Base-by-base conservation (phyloP, 352 stramenopile genomes). In the Globisporangium barbulae region DNA sequence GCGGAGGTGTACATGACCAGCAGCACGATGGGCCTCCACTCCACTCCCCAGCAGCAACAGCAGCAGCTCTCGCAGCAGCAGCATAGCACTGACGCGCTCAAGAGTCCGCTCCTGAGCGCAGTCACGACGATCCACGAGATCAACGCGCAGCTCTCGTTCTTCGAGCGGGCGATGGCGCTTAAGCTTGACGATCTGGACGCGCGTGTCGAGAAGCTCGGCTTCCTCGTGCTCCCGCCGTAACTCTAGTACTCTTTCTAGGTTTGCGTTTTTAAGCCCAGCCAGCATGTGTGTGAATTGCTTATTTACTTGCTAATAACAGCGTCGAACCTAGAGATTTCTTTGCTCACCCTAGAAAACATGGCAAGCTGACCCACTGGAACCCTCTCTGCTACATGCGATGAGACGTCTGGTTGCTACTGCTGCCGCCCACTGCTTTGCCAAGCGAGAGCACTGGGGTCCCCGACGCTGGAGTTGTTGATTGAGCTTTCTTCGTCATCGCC, bases 131-230 rank as follows among this genome's bases (percentile, higher is more conserved):
- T 79, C 47, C 71, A 85, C 61, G 64, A 78, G 28, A 61, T 87
- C 55, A 78, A 73, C 63, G 62, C 62, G 30, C 79, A 89, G 41
- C 59, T 90, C 17, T 67, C 68, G 45, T 71, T 64, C 25, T 89
- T 89, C 69, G 79, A 88, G 62, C 69, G 67, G 0, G 73, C 83
- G 5, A 79, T 89, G 64, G 59, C 59, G 15, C 28, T 63, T 53
- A 91, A 91, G 49, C 67, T 91, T 28, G 76, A 91, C 60, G 71
- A 78, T 66, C 61, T 93, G 60, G 84, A 90, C 49, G 64, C 81
- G 44, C 79, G 84, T 30, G 75, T 93, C 17, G 59, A 81, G 54
- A 91, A 85, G 53, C 63, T 91, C 25, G 77, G 78, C 63, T 81
- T 72, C 28, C 53, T 75, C 15, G 67, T 79, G 41, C 69, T 88